Evolutionary conservation across 306 rosid genomes (phyloP), one percentile per base, ranked within the genome.

Genomic region (Vicia faba): DNA sequence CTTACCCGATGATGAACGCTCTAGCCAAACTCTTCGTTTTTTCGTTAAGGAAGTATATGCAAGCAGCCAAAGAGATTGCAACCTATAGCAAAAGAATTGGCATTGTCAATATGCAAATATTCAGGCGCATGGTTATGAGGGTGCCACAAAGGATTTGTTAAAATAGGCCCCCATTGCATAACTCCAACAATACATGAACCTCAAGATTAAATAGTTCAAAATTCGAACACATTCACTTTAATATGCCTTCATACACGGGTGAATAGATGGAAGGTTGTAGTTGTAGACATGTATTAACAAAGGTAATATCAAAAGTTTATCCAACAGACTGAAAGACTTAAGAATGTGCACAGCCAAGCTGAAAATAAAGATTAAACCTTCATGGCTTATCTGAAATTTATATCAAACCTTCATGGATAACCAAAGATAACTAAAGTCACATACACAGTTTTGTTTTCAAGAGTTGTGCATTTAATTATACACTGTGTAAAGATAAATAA

Each of bases 31-130:
- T 93, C 84, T 93, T 88, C 3, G 96, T 89, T 84, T 93, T 93
- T 81, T 93, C 99, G 9, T 90, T 88, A 7, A 90, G 96, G 77
- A 93, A 93, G 77, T 93, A 90, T 86, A 93, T 83, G 90, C 96
- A 89, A 61, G 99, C 97, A 43, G 92, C 97, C 85, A 90, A 72
- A 72, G 97, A 90, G 63, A 93, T 81, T 54, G 99, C 99, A 38
- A 93, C 99, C 99, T 88, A 85, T 72, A 55, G 49, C 61, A 71
- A 70, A 14, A 56, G 59, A 71, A 29, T n/a, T n/a, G 9, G 45
- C 54, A 50, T 2, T 23, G 38, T 78, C 18, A 77, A 59, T 16
- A 58, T 33, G 36, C 40, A 41, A 68, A 16, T 15, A 46, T 56
- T 59, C n/a, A 25, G 28, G 36, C 40, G 50, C 13, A 40, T 3